These are phyloP conservation scores for Liriodendron chinense DNA, from an alignment of 164 flowering plant species.

Conservation along the genomic window DNA sequence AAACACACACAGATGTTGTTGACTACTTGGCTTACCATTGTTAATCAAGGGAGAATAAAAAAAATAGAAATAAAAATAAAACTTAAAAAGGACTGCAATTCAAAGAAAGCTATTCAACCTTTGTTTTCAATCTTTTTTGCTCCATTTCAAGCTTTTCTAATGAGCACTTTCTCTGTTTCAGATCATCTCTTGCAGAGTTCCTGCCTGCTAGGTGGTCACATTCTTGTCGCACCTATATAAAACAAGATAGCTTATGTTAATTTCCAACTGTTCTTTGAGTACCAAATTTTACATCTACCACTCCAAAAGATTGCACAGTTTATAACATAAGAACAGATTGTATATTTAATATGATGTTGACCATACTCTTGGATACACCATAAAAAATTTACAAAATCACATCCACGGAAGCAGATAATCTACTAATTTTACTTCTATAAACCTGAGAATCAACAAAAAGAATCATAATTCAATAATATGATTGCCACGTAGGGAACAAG, in stretches of 20 bases:
- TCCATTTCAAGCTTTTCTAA: constrained; percentile 46
- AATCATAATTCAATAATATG: too few species aligned
- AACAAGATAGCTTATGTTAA: background rate
- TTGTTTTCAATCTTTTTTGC: constrained; percentile 37
- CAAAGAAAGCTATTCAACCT: constrained; percentile 35
- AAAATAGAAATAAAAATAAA: too few species aligned
- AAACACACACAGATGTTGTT: too few species aligned
- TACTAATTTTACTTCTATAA: background rate
- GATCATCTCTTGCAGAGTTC: constrained; percentile 31
- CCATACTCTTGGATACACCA: background rate
- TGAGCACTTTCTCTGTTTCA: constrained; percentile 20
- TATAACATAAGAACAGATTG: background rate
- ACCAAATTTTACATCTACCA: background rate
- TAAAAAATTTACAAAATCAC: background rate
- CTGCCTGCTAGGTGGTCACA: constrained; percentile 61
- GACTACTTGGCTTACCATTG: too few species aligned
- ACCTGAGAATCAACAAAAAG: too few species aligned
- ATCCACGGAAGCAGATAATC: background rate
- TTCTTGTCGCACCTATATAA: constrained; percentile 64
- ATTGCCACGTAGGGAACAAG: too few species aligned
- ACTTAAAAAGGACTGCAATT: background rate
- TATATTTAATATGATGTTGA: background rate
- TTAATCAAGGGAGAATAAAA: background rate
- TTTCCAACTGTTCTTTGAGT: background rate
- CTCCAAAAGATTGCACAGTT: background rate